Conservation (phyloP, 1,139 yeast genomes). For the Diutina sp. region DNA sequence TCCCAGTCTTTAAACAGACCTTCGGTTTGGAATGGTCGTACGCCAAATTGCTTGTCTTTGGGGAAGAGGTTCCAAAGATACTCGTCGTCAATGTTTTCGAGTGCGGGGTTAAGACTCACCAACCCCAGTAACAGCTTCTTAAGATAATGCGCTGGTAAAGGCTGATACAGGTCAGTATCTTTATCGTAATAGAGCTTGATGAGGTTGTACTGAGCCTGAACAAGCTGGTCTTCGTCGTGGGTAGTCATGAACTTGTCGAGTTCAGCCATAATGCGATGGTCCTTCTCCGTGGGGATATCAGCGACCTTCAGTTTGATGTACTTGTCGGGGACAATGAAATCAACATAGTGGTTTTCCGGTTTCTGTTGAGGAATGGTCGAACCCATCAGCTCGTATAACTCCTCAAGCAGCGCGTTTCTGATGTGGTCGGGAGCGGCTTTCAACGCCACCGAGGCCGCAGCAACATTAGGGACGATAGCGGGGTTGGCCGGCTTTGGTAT, state of each 20-base stretch:
- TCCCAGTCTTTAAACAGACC: slow-evolving; percentile 22
- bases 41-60: slow-evolving; percentile 20
- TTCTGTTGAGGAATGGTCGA: not conserved
- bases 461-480: too few relatives aligned
- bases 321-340: slow-evolving; percentile 21
- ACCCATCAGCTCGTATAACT: not conserved
- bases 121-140: slow-evolving; percentile 29
- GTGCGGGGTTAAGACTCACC: slow-evolving; percentile 22
- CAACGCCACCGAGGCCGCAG: not conserved
- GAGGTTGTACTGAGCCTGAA: slow-evolving; percentile 15
- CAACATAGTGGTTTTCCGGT: slow-evolving; percentile 3
- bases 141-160: slow-evolving; percentile 24
- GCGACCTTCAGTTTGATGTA: slow-evolving; percentile 14
- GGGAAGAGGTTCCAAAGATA: slow-evolving; percentile 30
- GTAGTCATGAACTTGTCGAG: slow-evolving; percentile 11
- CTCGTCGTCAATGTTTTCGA: slow-evolving; percentile 26
- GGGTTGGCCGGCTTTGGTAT: not conserved
- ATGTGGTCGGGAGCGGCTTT: not conserved
- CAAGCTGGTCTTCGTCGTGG: slow-evolving; percentile 14
- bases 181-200: slow-evolving; percentile 17
- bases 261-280: slow-evolving; percentile 15
- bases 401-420: not conserved
- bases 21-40: slow-evolving; percentile 21
- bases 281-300: slow-evolving; percentile 14
- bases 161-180: slow-evolving; percentile 11